Base-by-base conservation (phyloP, 78 protist genomes). In the Diacronema lutheri region DNA sequence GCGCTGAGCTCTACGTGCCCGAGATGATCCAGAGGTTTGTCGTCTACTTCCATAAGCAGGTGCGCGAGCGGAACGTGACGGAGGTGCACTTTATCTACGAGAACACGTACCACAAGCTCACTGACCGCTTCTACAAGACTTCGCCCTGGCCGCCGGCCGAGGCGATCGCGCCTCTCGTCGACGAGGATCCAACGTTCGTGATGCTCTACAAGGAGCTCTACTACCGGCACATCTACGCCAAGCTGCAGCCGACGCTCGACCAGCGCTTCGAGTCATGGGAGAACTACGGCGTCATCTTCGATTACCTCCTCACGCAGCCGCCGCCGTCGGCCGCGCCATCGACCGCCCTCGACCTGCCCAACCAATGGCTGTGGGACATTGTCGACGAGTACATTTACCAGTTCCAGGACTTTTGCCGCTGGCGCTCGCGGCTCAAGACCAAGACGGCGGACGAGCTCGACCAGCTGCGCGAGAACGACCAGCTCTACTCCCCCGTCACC, bases 361-460 rank as follows among this genome's bases (percentile, higher is more conserved):
- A 57, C 73, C 92, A 88, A 69, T 96, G 98, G 98, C 82, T 96
- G 35, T 96, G 98, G 98, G 97, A 94, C 86, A 94, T 96, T 60
- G 84, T 94, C 44, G 96, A 96, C 85, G 98, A 96, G 91, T 94
- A 92, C 69, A 86, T 96, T 81, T 96, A 94, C 90, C 98, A 96
- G 89, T 93, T 90, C 88, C 96, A 90, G 44, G 33, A 3, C 77
- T 96, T 90, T 88, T 90, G 92, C 85, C 84, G 40, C 50, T 84
- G 35, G 72, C 88, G 91, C 74, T 23, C 88, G 37, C 88, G 90
- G 56, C 58, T 55, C 44, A 33, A 40, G n/a, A 10, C 12, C 41
- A 31, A 26, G 61, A 29, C 74, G 23, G 77, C 38, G 10, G 85
- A 62, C 26, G 85, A 81, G 74, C 21, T 81, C 85, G 29, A 9